phyloP scores from a whole-genome alignment of 805 yeast species.

The Yueomyces sinensis region DNA sequence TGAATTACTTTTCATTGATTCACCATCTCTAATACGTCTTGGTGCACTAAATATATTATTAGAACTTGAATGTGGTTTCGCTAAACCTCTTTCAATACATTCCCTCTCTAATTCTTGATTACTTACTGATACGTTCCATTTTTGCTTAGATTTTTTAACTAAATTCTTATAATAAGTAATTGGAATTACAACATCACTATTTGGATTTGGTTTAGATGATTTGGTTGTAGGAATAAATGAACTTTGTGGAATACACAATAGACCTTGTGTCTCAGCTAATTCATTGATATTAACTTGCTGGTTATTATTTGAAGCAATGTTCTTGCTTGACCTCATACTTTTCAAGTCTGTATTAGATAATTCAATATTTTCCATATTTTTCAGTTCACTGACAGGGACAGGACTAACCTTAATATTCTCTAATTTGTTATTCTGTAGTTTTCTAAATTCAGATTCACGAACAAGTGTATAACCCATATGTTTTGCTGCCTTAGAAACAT shows the following conservation, averaged over 20 bases:
- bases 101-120: constrained; percentile 33
- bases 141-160: constrained; percentile 7
- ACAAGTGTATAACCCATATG: constrained; percentile 17
- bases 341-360: constrained; percentile 18
- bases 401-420: constrained; percentile 3
- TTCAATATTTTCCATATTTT: constrained; percentile 18
- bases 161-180: constrained; percentile 49
- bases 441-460: constrained; percentile 5
- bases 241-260: constrained; percentile 43
- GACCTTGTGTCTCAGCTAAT: constrained; percentile 33
- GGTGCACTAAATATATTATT: too few species aligned
- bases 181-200: constrained; percentile 51
- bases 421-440: background rate
- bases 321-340: constrained; percentile 15
- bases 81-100: constrained; percentile 38
- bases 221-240: constrained; percentile 52
- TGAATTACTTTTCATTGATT: too few species aligned
- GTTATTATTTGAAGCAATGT: constrained; percentile 1
- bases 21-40: too few species aligned
- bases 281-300: constrained; percentile 1
- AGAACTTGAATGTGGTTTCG: too few species aligned
- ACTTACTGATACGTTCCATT: constrained; percentile 25
- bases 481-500: constrained; percentile 5
- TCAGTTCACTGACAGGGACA: constrained; percentile 24
- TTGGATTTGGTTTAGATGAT: constrained; percentile 38